Percentiles rank a stretch among this genome's conserved stretches.
phyloP scores from a whole-genome alignment of 2,329 filamentous ascomycete species.

The Colletotrichum plurivorum region DNA sequence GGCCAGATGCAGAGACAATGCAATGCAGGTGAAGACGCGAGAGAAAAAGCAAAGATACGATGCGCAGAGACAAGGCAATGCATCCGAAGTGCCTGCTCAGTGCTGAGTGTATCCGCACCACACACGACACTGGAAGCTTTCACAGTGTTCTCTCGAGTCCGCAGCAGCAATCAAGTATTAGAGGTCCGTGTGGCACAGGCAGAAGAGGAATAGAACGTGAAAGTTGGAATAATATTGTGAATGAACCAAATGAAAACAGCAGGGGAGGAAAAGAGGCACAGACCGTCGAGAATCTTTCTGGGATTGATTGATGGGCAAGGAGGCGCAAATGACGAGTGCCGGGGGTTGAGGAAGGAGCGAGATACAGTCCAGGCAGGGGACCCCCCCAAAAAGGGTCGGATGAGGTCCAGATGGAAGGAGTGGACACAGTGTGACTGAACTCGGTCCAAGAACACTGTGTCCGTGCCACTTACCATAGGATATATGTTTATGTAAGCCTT shows the following conservation, averaged over 20 bases:
- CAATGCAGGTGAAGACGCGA: slow-evolving; percentile 11
- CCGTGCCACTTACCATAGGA: background rate
- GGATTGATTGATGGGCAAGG: slow-evolving; percentile 30
- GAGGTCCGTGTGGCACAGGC: background rate
- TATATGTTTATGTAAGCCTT: background rate
- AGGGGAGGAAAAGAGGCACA: slow-evolving; percentile 2
- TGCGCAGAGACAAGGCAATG: slow-evolving; percentile 7
- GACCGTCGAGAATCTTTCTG: slow-evolving; percentile 28
- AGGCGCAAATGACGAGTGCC: slow-evolving; percentile 36
- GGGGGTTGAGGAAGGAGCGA: slow-evolving; percentile 12
- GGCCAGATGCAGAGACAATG: slow-evolving; percentile 32
- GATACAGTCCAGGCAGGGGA: background rate
- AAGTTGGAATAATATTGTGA: background rate
- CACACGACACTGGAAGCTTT: background rate
- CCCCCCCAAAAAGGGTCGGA: background rate
- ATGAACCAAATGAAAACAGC: background rate
- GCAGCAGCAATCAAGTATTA: background rate
- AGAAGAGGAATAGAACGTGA: background rate
- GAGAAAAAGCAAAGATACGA: slow-evolving; percentile 2
- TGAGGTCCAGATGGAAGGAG: slow-evolving; percentile 17
- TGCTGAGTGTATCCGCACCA: background rate
- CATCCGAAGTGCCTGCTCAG: too few species aligned
- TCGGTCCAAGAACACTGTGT: background rate
- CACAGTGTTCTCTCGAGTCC: background rate
- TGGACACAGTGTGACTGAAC: slow-evolving; percentile 26